Conservation (phyloP, 1,139 yeast species). For the Saccharomyces hybrid region DNA sequence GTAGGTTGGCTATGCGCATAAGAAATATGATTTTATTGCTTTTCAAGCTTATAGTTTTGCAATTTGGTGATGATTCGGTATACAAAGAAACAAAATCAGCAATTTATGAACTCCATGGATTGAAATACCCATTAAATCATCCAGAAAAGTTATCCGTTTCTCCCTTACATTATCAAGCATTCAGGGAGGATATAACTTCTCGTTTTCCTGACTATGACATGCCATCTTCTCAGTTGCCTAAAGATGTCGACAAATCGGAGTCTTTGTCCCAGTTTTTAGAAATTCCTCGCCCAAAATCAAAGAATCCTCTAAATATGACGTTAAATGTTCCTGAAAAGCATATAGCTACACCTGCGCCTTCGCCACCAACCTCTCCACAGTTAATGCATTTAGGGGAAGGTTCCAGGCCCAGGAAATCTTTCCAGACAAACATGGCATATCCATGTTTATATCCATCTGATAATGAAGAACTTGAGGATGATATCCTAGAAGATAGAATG, state of each 20-base stretch:
- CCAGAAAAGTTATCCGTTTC: constrained; percentile 45
- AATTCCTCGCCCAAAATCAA: constrained; percentile 52
- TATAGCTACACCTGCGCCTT: constrained; percentile 83
- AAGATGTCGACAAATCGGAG: constrained; percentile 42
- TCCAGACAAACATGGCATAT: constrained; percentile 69
- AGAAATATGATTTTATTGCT: constrained; percentile 51
- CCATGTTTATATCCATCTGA: constrained; percentile 70
- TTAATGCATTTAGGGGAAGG: constrained; percentile 12
- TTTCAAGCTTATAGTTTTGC: constrained; percentile 52
- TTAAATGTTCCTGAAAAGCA: constrained; percentile 62
- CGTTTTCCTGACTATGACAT: constrained; percentile 67
- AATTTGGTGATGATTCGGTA: constrained; percentile 53
- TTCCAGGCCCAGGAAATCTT: constrained; percentile 45
- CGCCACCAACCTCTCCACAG: constrained; percentile 65
- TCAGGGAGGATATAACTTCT: constrained; percentile 63
- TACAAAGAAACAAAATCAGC: constrained; percentile 43
- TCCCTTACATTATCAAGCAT: constrained; percentile 73
- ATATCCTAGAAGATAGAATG: constrained; percentile 14
- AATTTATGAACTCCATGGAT: constrained; percentile 39
- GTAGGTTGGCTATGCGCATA: constrained; percentile 35
- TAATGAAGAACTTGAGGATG: constrained; percentile 18
- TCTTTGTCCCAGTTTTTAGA: constrained; percentile 53
- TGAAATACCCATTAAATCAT: constrained; percentile 33
- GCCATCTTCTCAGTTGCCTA: constrained; percentile 40
- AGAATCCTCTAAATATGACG: constrained; percentile 35